Evolutionary conservation across 2,329 filamentous ascomycete genomes (phyloP).

Genomic region (Colletotrichum caudatum): DNA sequence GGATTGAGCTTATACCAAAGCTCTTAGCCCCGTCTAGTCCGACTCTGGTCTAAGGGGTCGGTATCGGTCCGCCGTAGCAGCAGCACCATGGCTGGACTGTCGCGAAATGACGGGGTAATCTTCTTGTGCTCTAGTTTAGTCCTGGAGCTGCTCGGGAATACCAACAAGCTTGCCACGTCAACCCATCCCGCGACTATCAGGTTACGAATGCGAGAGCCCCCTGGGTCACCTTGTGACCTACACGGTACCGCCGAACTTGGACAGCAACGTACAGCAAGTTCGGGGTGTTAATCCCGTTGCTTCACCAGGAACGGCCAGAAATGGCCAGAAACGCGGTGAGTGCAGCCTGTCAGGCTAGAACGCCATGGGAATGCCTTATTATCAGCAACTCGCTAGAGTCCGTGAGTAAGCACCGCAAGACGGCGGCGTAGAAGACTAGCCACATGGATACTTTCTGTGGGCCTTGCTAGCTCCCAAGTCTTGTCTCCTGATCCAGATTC

Average conservation of each 20-base stretch:
- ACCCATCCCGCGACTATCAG: neutral
- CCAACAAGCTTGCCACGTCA: conserved; percentile 39
- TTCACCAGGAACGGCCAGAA: neutral
- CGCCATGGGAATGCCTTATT: neutral
- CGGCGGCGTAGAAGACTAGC: neutral
- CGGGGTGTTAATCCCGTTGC: too few species aligned
- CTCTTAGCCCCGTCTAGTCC: conserved; percentile 32
- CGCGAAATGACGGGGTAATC: conserved; percentile 17
- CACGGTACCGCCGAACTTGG: neutral
- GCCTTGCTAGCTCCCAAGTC: neutral
- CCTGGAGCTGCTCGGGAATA: conserved; percentile 15
- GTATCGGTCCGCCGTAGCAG: conserved; percentile 24
- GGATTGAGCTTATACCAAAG: conserved; percentile 23
- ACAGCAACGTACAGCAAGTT: neutral
- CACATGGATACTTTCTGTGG: neutral
- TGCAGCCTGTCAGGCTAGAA: neutral
- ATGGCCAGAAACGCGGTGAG: too few species aligned
- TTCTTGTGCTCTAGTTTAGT: conserved; percentile 21
- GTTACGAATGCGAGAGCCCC: neutral
- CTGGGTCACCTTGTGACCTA: neutral
- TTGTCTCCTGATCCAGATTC: neutral
- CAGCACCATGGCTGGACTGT: conserved; percentile 19
- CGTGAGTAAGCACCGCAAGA: neutral
- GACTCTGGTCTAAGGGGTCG: conserved; percentile 13
- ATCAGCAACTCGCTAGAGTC: neutral